phyloP scores from a whole-genome alignment of 225 moss, liverwort and hornwort genomes.

The Rhytidiadelphus loreus region DNA sequence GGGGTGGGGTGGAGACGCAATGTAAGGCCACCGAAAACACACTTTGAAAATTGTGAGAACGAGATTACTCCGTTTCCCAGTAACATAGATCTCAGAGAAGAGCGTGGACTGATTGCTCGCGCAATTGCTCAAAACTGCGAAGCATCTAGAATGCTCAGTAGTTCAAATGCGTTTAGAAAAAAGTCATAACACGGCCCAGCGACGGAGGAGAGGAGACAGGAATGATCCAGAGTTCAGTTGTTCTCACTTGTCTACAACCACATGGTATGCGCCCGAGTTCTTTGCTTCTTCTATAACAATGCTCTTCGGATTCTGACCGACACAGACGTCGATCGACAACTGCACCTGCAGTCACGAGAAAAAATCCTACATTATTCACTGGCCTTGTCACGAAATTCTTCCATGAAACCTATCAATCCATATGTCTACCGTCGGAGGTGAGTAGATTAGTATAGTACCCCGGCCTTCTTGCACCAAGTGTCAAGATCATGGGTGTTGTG shows the following conservation, averaged over 20 bases:
- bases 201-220: neutral
- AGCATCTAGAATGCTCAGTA: neutral
- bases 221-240: neutral
- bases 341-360: constrained; percentile 27
- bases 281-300: constrained; percentile 38
- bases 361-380: neutral
- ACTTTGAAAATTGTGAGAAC: neutral
- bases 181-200: neutral
- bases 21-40: neutral
- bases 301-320: constrained; percentile 29
- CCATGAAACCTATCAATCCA: neutral
- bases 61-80: neutral
- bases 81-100: neutral
- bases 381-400: neutral
- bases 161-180: neutral
- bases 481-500: constrained; percentile 40
- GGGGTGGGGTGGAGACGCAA: neutral
- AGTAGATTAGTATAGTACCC: constrained; percentile 17
- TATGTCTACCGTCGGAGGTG: neutral
- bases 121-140: neutral
- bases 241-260: constrained; percentile 45
- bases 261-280: constrained; percentile 46
- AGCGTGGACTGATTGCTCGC: neutral
- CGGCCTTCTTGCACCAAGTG: constrained; percentile 44
- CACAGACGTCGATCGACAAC: constrained; percentile 41